Evolutionary conservation across 345 rosid genomes (phyloP).

Genomic region (Tarenaya hassleriana): DNA sequence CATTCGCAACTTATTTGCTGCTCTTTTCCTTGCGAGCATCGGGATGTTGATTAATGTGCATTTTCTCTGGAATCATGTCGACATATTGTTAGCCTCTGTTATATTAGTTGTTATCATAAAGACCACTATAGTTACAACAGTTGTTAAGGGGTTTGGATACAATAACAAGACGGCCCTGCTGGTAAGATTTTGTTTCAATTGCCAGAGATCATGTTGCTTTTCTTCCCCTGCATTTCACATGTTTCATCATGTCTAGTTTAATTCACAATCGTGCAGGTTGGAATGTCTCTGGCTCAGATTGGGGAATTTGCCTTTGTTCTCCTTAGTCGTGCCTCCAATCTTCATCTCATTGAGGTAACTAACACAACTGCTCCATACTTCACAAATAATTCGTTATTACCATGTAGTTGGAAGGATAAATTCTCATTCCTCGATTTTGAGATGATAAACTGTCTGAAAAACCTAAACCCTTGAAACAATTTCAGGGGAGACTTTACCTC

Average conservation of each 20-base stretch:
- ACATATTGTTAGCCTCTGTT: constrained; percentile 81
- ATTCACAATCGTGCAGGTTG: constrained; percentile 23
- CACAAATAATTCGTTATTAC: background rate
- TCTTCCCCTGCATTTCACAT: background rate
- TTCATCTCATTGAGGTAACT: constrained; percentile 77
- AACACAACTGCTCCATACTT: constrained; percentile 1
- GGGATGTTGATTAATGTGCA: constrained; percentile 84
- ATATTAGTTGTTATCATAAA: constrained; percentile 64
- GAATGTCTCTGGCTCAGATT: constrained; percentile 72
- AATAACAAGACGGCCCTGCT: constrained; percentile 74
- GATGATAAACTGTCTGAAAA: constrained; percentile 8
- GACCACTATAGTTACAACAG: constrained; percentile 51
- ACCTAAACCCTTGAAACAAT: constrained; percentile 5
- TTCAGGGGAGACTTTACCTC: constrained; percentile 67
- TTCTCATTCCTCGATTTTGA: background rate
- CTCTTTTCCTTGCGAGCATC: constrained; percentile 86
- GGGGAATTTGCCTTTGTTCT: constrained; percentile 90
- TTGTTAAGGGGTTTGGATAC: constrained; percentile 85
- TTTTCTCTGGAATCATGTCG: constrained; percentile 86
- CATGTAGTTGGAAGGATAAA: background rate
- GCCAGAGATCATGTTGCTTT: background rate
- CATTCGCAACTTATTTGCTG: constrained; percentile 84
- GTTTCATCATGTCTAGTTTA: background rate
- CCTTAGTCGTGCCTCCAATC: constrained; percentile 89
- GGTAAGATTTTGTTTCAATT: constrained; percentile 33